phyloP scores from a whole-genome alignment of 2,329 filamentous ascomycete species.

The Epichloe bromicola region DNA sequence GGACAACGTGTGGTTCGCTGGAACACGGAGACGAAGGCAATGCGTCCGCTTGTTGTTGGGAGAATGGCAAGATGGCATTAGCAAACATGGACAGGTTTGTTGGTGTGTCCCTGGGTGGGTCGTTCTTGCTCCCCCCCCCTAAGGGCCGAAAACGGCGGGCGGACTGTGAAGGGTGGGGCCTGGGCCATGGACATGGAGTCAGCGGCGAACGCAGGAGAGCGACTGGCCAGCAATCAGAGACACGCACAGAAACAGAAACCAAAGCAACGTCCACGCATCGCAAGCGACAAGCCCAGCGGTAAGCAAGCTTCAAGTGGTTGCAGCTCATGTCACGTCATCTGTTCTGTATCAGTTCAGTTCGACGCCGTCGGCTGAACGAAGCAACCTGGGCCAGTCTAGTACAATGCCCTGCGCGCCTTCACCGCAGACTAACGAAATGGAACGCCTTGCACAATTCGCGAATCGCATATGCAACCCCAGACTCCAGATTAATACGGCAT shows the following conservation, averaged over 20 bases:
- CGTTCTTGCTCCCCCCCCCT: neutral
- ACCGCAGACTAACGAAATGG: neutral
- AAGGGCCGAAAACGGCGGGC: neutral
- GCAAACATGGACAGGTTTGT: neutral
- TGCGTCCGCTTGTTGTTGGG: too few relatives aligned
- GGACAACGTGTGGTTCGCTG: slow-evolving; percentile 2
- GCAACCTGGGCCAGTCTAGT: too few relatives aligned
- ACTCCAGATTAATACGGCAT: neutral
- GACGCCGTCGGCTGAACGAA: neutral
- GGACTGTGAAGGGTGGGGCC: neutral
- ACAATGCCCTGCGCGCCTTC: neutral
- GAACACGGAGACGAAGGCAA: neutral
- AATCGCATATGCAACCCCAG: neutral
- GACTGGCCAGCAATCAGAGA: slow-evolving; percentile 5
- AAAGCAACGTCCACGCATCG: neutral
- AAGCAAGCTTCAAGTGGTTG: too few relatives aligned
- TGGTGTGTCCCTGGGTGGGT: neutral
- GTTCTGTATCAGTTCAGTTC: neutral
- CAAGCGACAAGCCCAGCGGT: too few relatives aligned
- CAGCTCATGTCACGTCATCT: too few relatives aligned
- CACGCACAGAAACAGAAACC: neutral
- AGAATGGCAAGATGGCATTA: too few relatives aligned
- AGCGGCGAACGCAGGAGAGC: neutral
- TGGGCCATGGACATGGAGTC: neutral
- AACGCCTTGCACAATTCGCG: neutral